Conservation (phyloP, 805 yeast genomes). For the Grigorovia humatica region DNA sequence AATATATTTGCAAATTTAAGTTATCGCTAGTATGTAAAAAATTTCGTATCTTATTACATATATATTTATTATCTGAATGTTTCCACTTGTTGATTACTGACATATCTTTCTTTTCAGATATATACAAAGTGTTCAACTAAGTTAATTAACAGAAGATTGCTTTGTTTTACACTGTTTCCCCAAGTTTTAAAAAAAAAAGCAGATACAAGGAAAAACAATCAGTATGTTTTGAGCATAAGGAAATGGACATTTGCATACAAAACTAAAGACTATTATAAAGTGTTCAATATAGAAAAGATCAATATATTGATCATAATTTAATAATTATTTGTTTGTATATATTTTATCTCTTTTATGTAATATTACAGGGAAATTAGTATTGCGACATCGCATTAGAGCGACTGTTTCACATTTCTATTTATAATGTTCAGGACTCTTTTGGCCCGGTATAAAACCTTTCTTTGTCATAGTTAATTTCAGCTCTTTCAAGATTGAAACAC, state of each 20-base stretch:
- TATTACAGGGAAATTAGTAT: too few relatives aligned
- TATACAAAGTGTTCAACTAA: not conserved
- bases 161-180: too few relatives aligned
- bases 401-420: too few relatives aligned
- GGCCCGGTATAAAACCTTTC: slow-evolving; percentile 32
- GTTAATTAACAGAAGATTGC: not conserved
- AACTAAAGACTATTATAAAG: too few relatives aligned
- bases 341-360: too few relatives aligned
- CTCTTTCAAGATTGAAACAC: slow-evolving; percentile 69
- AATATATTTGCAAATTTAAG: slow-evolving; percentile 11
- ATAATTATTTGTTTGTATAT: too few relatives aligned
- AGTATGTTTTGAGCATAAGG: too few relatives aligned
- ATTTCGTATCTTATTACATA: not conserved
- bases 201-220: too few relatives aligned
- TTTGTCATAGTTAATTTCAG: slow-evolving; percentile 56
- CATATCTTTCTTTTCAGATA: not conserved
- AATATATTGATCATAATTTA: too few relatives aligned
- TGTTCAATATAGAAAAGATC: too few relatives aligned
- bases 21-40: not conserved
- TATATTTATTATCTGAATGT: not conserved
- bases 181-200: too few relatives aligned
- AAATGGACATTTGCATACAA: too few relatives aligned
- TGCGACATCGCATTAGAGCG: not conserved
- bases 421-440: slow-evolving; percentile 1
- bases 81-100: not conserved